phyloP scores from a whole-genome alignment of 306 rosid genomes.

The Cucumis cinereus region DNA sequence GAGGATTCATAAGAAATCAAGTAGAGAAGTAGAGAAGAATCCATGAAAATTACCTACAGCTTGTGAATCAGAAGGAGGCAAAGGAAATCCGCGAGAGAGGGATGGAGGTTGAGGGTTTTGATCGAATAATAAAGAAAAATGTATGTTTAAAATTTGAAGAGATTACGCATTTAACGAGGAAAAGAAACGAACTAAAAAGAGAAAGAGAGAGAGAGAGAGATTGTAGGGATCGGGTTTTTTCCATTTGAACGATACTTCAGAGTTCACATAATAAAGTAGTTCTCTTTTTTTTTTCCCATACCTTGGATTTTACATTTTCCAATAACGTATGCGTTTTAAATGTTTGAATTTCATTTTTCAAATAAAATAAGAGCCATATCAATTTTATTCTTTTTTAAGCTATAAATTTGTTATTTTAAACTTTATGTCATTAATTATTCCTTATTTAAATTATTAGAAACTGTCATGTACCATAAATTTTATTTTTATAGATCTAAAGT shows the following conservation, averaged over 20 bases:
- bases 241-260: background rate
- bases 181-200: background rate
- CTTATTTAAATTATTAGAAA: no score
- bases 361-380: background rate
- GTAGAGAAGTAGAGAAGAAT: background rate
- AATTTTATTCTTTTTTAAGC: background rate
- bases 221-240: background rate
- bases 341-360: background rate
- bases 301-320: background rate
- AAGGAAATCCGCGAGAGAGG: background rate
- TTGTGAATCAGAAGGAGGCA: background rate
- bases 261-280: background rate
- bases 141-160: background rate
- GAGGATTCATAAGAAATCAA: background rate
- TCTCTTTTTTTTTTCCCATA: background rate
- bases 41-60: background rate
- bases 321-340: conserved; percentile 1
- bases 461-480: no score
- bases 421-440: background rate
- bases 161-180: background rate
- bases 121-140: background rate
- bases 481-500: no score
- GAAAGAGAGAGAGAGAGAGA: background rate
- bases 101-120: background rate
- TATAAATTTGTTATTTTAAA: background rate